Conservation (phyloP, 495 filamentous ascomycete species). For the Aspergillus cristatus region DNA sequence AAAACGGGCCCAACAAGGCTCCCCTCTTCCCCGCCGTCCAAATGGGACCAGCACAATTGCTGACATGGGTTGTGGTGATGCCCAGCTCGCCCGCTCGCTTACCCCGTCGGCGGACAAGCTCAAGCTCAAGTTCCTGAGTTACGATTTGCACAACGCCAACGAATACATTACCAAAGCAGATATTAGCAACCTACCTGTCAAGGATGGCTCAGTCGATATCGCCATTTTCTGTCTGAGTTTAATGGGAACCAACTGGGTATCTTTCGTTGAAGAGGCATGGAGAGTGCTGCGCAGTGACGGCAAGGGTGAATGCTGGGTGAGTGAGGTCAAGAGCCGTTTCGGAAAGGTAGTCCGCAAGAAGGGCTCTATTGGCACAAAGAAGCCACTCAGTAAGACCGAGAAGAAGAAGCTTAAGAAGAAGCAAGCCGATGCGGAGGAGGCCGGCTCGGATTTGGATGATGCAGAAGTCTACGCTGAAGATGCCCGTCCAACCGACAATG, state of each 20-base stretch:
- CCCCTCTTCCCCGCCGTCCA: slow-evolving; percentile 39
- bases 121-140: slow-evolving; percentile 56
- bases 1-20: slow-evolving; percentile 11
- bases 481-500: slow-evolving; percentile 26
- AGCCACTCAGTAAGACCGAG: slow-evolving; percentile 50
- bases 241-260: slow-evolving; percentile 98
- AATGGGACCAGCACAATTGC: slow-evolving; percentile 65
- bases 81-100: slow-evolving; percentile 53
- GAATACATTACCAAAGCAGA: slow-evolving; percentile 77
- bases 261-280: slow-evolving; percentile 92
- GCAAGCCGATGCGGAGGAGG: slow-evolving; percentile 24
- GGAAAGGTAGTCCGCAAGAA: slow-evolving; percentile 50
- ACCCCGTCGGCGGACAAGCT: slow-evolving; percentile 49
- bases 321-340: slow-evolving; percentile 91
- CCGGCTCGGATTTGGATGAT: slow-evolving; percentile 35
- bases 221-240: slow-evolving; percentile 90
- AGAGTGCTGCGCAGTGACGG: slow-evolving; percentile 66
- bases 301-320: slow-evolving; percentile 92
- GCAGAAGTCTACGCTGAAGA: slow-evolving; percentile 41
- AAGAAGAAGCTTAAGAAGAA: slow-evolving; percentile 39
- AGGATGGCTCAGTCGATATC: slow-evolving; percentile 65
- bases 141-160: slow-evolving; percentile 55
- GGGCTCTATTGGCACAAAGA: slow-evolving; percentile 51
- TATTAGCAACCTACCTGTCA: slow-evolving; percentile 70
- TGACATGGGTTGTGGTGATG: slow-evolving; percentile 79